Evolutionary conservation across 1,284 basidiomycete species (phyloP), one percentile per base, ranked within the genome.

Genomic region (Neolentinus lepideus): DNA sequence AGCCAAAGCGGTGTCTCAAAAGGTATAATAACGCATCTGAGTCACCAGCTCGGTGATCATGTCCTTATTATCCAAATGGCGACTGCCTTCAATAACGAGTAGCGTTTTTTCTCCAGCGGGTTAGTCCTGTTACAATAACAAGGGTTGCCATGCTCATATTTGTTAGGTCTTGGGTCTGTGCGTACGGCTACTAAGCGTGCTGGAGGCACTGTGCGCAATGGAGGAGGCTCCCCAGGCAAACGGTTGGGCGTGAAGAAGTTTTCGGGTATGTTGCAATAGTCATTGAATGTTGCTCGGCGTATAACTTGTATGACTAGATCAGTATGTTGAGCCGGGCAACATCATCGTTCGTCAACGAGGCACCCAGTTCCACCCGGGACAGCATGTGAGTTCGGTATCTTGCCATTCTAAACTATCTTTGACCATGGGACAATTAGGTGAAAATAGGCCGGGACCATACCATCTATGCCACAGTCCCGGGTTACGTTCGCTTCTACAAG

Each of bases 111-210:
- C 80, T 36, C 58, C 73, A 27, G 66, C 80, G 27, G 80, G 82
- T 81, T 55, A 21, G 62, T 63, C 21, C 52, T 29, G 48, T 24
- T 51, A 52, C 25, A 35, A 58, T 61, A 55, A 27, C 33, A 53
- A 54, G 35, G 54, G 54, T 47, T 36, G 54, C 55, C 61, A 55
- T 56, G 56, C 54, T 27, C 21, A 51, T 53, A 59, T 56, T 26
- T 25, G 56, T 38, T 56, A 72, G 69, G 66, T 36, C 55, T 75
- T 67, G 84, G 87, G 33, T 83, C 94, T 56, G 77, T 95, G 55
- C 85, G 94, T 69, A 95, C 90, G 22, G 92, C 94, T 47, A 97
- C 95, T 55, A 98, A 98, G 73, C 85, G 92, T 54, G 94, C 93
- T 54, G 94, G 94, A 66, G 94, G 94, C 54, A 91, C 88, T 25